A percentile compares a stretch with the other conserved stretches of the same genome.
These are phyloP conservation scores for Plasmopara viticola DNA, from an alignment of 352 stramenopile species.

Conservation along the genomic window DNA sequence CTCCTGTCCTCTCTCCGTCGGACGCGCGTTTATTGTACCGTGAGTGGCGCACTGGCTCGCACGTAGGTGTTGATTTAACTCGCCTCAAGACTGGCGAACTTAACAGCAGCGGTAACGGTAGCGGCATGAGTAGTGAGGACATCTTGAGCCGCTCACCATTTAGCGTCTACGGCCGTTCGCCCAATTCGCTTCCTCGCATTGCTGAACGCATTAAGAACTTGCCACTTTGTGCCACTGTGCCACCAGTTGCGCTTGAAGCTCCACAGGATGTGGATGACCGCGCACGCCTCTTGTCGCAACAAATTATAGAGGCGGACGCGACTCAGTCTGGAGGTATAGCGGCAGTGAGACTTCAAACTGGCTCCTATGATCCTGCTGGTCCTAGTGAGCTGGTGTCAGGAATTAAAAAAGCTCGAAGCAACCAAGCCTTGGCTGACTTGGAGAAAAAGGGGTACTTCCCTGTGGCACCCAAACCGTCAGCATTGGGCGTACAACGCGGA, in stretches of 20 bases:
- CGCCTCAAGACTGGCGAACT: slow-evolving; percentile 17
- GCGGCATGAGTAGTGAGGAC: slow-evolving; percentile 54
- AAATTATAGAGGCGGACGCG: slow-evolving; percentile 36
- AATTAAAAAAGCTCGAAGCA: slow-evolving; percentile 77
- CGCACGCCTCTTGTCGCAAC: slow-evolving; percentile 57
- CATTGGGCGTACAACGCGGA: slow-evolving; percentile 70
- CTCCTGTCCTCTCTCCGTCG: slow-evolving; percentile 43
- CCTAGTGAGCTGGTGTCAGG: slow-evolving; percentile 19
- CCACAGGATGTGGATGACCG: slow-evolving; percentile 39
- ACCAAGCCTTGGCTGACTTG: slow-evolving; percentile 72
- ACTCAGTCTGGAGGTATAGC: slow-evolving; percentile 5
- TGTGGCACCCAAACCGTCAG: slow-evolving; percentile 62
- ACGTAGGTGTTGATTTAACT: slow-evolving; percentile 32
- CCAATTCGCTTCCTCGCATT: slow-evolving; percentile 60
- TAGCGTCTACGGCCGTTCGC: slow-evolving; percentile 40
- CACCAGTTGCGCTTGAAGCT: slow-evolving; percentile 9
- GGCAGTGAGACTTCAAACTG: slow-evolving; percentile 33
- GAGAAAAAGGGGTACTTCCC: slow-evolving; percentile 84
- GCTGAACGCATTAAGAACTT: slow-evolving; percentile 60
- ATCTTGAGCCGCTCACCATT: slow-evolving; percentile 60
- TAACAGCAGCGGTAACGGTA: slow-evolving; percentile 10
- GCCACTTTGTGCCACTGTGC: slow-evolving; percentile 43
- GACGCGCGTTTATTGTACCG: slow-evolving; percentile 72
- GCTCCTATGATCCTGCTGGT: slow-evolving; percentile 46
- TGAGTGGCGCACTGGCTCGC: slow-evolving; percentile 66